Percentiles rank a stretch among this genome's conserved stretches.
Conservation (phyloP, 805 yeast species). For the Candida piceae region DNA sequence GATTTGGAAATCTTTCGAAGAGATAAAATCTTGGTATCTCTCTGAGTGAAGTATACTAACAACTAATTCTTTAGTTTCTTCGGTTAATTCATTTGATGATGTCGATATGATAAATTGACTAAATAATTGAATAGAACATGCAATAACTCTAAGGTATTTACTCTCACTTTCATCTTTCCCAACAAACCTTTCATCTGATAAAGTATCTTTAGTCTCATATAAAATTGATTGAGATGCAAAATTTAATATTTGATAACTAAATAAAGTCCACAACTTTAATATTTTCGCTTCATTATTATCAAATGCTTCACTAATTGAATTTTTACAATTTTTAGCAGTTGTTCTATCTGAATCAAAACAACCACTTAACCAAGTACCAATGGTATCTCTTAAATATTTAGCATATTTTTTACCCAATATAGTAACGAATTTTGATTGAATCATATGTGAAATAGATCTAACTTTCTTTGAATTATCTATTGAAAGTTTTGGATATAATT, state of each 20-base stretch:
- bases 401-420: slow-evolving; percentile 50
- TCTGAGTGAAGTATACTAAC: slow-evolving; percentile 36
- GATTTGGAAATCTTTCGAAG: slow-evolving; percentile 35
- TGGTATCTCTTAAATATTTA: slow-evolving; percentile 62
- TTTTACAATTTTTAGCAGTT: slow-evolving; percentile 47
- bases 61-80: slow-evolving; percentile 18
- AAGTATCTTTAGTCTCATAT: slow-evolving; percentile 53
- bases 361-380: slow-evolving; percentile 74
- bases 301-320: slow-evolving; percentile 50
- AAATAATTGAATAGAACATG: slow-evolving; percentile 46
- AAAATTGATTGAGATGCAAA: slow-evolving; percentile 48
- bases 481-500: slow-evolving; percentile 74
- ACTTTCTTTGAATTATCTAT: slow-evolving; percentile 66
- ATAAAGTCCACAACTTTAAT: slow-evolving; percentile 55
- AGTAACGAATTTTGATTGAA: slow-evolving; percentile 52
- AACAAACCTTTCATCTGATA: slow-evolving; percentile 72
- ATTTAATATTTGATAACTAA: slow-evolving; percentile 50
- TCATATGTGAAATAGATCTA: slow-evolving; percentile 55
- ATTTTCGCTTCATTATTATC: slow-evolving; percentile 49
- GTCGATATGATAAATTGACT: slow-evolving; percentile 17
- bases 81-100: slow-evolving; percentile 9
- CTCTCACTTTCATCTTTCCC: slow-evolving; percentile 59
- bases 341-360: slow-evolving; percentile 62
- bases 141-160: slow-evolving; percentile 56
- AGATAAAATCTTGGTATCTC: slow-evolving; percentile 40